Percentiles rank a stretch among this genome's conserved stretches.
Conservation (phyloP, 1,284 basidiomycete genomes). For the Moesziomyces sp. region DNA sequence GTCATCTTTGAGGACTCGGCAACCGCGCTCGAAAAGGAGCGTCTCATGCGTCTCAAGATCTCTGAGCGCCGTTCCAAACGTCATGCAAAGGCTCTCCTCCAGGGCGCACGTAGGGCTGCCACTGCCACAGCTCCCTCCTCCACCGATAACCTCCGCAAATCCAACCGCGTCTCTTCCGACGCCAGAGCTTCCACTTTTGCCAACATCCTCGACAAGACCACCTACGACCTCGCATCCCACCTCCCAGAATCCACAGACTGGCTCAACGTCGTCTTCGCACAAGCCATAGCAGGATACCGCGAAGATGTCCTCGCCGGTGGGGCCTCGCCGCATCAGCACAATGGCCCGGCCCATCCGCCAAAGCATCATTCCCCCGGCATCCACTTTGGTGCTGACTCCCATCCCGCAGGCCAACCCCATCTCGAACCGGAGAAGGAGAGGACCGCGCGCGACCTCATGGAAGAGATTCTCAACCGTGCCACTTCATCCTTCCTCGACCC, state of each 20-base stretch:
- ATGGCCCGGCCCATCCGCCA: conserved; percentile 1
- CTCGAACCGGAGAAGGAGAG: conserved; percentile 38
- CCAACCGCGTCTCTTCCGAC: conserved; percentile 28
- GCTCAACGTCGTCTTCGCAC: conserved; percentile 73
- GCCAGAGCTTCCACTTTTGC: conserved; percentile 23
- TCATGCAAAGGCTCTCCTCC: conserved; percentile 38
- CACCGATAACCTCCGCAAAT: conserved; percentile 15
- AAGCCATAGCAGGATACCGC: conserved; percentile 69
- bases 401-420: conserved; percentile 7
- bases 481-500: conserved; percentile 68
- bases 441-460: conserved; percentile 55
- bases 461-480: conserved; percentile 61
- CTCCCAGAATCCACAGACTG: conserved; percentile 72
- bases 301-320: conserved; percentile 68
- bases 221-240: conserved; percentile 72
- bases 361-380: conserved; percentile 4
- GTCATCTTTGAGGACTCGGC: conserved; percentile 71
- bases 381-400: conserved; percentile 6
- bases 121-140: conserved; percentile 1
- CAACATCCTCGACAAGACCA: conserved; percentile 69
- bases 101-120: conserved; percentile 18
- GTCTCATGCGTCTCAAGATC: conserved; percentile 48
- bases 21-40: conserved; percentile 43
- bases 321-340: conserved; percentile 34
- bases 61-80: conserved; percentile 41